Evolutionary conservation across 2,329 filamentous ascomycete species (phyloP), one percentile per base, ranked within the genome.

Genomic region (Aspergillus cejpii): DNA sequence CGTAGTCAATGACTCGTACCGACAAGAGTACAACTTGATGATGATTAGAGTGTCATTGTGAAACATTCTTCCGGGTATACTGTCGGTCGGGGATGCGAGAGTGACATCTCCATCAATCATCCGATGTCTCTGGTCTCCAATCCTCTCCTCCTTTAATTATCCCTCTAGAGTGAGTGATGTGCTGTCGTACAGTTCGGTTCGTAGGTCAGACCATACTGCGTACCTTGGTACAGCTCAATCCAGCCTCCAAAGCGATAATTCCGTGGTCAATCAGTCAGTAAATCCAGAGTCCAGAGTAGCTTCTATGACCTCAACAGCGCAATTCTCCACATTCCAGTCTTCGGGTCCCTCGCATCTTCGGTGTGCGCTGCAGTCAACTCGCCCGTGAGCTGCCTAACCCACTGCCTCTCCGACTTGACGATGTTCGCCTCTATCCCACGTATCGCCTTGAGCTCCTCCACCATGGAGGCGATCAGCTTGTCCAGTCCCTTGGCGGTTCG

Each of bases 381-480:
- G 10, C 59, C 59, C 14, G 62, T 60, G 15, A 60, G 51, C 21
- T 55, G 52, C 41, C 60, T 55, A 41, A 69, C 57, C 54, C 56
- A 62, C 28, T 53, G 45, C 38, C 57, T 60, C 49, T 71, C 68
- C n/a, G 51, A 51, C 27, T 50, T 53, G 37, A 68, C 55, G 17
- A 67, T 44, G 14, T 67, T 62, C 14, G 49, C 36, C 40, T 71
- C 68, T 34, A 68, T 60, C n/a, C 47, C 51, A 37, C 55, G 56
- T 45, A 70, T 67, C 14, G 54, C 51, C 10, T 56, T 56, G 39
- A 69, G 49, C 45, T 70, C 68, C 23, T 68, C 61, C 3, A 60
- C 43, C 66, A 70, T 69, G 19, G 63, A 52, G 20, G 50, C 51
- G 21, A 63, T 47, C 27, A 67, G 50, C 19, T 63, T 56, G 31